Evolutionary conservation across 2,329 filamentous ascomycete genomes (phyloP).

Genomic region (Aspergillus hortae): DNA sequence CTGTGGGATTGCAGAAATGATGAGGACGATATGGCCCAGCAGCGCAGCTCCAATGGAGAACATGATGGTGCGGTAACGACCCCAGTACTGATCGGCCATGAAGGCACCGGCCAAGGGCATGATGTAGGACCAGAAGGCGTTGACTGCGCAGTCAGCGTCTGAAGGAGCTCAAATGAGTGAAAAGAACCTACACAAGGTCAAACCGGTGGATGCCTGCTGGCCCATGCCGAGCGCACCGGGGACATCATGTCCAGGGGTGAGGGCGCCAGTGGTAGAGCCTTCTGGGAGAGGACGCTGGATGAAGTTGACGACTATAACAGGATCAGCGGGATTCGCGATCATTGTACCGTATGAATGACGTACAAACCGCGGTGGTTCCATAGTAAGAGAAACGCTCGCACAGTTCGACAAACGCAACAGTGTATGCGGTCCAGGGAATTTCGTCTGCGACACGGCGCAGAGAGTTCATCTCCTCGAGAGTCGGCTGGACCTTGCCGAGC

Average conservation of each 20-base stretch:
- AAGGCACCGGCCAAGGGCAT: conserved; percentile 58
- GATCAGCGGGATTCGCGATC: background rate
- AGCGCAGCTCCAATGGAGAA: conserved; percentile 62
- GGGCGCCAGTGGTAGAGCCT: conserved; percentile 52
- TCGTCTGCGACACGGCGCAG: conserved; percentile 33
- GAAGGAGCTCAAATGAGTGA: background rate
- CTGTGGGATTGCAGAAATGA: conserved; percentile 60
- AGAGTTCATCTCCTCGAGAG: conserved; percentile 29
- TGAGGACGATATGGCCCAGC: conserved; percentile 63
- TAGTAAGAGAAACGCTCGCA: conserved; percentile 79
- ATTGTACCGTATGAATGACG: conserved; percentile 18
- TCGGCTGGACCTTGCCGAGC: conserved; percentile 14
- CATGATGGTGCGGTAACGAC: conserved; percentile 68
- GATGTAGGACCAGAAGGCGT: conserved; percentile 61
- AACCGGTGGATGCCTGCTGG: conserved; percentile 52
- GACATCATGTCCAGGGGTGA: conserved; percentile 14
- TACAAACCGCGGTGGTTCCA: conserved; percentile 64
- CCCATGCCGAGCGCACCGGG: conserved; percentile 58
- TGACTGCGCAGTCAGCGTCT: conserved; percentile 35
- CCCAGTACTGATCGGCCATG: conserved; percentile 65
- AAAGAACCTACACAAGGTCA: conserved; percentile 43
- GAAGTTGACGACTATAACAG: conserved; percentile 56
- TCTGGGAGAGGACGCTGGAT: conserved; percentile 55
- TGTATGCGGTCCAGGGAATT: conserved; percentile 64
- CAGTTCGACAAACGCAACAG: conserved; percentile 68